Base-by-base conservation (phyloP, 345 rosid genomes). In the Combretum micranthum region DNA sequence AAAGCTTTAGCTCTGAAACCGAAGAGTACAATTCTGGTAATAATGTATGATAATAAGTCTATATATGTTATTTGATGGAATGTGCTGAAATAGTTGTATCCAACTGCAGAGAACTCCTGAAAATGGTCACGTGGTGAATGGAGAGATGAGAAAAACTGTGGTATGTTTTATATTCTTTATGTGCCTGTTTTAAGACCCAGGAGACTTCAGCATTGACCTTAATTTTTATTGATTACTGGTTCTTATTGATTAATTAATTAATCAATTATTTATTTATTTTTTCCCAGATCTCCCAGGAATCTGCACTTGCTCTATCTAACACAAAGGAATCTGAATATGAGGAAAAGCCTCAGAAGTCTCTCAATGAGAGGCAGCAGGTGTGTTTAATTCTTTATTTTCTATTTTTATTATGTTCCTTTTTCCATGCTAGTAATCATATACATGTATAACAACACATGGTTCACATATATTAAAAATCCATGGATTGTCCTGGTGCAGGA, bases 361-460 rank as follows among this genome's bases (percentile, higher is more conserved):
- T 93, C 49, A 89, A 87, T 60, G 94, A 87, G 79, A 93, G 80
- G 77, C 99, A 93, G 77, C 96, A 76, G 97, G 99, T 83, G n/a
- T 43, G 50, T 20, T 7, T 46, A 8, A 20, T 16, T 64, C 17
- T 47, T 17, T 5, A 13, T 16, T 26, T 54, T 25, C 19, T 32
- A 49, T 50, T 15, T 19, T 26, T 39, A 14, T 39, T 32, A 18
- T 20, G 8, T 26, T 15, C 18, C 52, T 18, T 58, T 58, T 48
- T 51, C 23, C 21, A 14, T 53, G 39, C 4, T 25, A 25, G 5
- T 2, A 25, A 2, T 25, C 5, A 5, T 25, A 25, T 5, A 25
- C 26, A 25, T 25, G 10, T 32, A 32, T 32, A 32, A 32, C 39
- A 32, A 32, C 10, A 7, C 9, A 7, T 5, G 39, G 39, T 32